Evolutionary conservation across 2,329 filamentous ascomycete species (phyloP).

Genomic region (Thelonectria olida): DNA sequence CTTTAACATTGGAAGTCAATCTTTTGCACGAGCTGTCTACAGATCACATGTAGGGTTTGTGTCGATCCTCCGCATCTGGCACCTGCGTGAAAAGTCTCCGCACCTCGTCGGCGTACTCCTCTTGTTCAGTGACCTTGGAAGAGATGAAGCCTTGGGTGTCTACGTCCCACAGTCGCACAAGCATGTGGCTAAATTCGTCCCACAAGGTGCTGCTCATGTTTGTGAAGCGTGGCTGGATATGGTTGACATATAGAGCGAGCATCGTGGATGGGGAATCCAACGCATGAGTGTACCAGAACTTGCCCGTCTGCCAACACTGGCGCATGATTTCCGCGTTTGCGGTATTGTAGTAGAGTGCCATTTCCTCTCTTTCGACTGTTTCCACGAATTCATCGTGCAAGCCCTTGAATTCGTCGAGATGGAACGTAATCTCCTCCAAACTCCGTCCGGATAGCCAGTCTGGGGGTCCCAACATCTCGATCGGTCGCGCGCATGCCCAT

Average conservation of each 20-base stretch:
- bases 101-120: constrained; percentile 11
- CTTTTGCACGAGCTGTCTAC: background rate
- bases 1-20: background rate
- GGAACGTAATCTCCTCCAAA: constrained; percentile 11
- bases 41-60: background rate
- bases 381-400: constrained; percentile 12
- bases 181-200: constrained; percentile 14
- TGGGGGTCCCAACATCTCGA: constrained; percentile 43
- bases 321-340: constrained; percentile 11
- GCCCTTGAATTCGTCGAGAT: background rate
- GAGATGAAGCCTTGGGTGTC: constrained; percentile 14
- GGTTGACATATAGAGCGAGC: constrained; percentile 12
- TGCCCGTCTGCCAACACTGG: constrained; percentile 5
- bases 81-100: constrained; percentile 3
- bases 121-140: constrained; percentile 13
- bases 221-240: constrained; percentile 15
- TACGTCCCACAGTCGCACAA: constrained; percentile 15
- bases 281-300: constrained; percentile 13
- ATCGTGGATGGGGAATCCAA: constrained; percentile 9
- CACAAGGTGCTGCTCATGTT: constrained; percentile 7
- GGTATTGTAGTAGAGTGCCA: background rate
- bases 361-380: constrained; percentile 5
- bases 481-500: constrained; percentile 41
- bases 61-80: background rate
- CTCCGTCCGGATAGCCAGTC: constrained; percentile 39